These are phyloP conservation scores for Madurella mycetomatis DNA, from an alignment of 2,329 filamentous ascomycete genomes.

Conservation along the genomic window DNA sequence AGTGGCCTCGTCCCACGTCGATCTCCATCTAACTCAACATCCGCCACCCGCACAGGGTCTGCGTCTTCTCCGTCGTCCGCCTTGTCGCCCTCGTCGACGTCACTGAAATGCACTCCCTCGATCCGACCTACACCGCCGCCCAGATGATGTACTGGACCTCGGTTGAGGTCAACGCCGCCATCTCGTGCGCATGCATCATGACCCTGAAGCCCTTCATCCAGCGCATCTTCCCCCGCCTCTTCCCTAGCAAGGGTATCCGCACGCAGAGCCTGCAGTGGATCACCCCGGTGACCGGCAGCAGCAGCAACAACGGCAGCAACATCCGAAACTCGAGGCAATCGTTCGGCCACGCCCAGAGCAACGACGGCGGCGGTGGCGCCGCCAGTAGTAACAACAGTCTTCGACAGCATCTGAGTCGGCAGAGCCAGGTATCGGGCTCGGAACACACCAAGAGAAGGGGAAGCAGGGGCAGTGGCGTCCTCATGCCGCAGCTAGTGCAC, in stretches of 20 bases:
- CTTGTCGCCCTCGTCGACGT: slow-evolving; percentile 28
- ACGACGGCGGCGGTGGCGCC: neutral
- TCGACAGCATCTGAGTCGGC: neutral
- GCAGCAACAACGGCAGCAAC: slow-evolving; percentile 1
- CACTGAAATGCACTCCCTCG: slow-evolving; percentile 13
- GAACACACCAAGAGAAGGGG: neutral
- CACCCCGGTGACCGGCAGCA: slow-evolving; percentile 13
- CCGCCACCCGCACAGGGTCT: slow-evolving; percentile 30
- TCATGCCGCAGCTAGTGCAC: neutral
- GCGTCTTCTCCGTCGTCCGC: slow-evolving; percentile 33
- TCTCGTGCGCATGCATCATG: slow-evolving; percentile 35
- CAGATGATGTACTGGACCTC: slow-evolving; percentile 34
- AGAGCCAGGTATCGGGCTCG: neutral
- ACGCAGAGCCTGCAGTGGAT: slow-evolving; percentile 21
- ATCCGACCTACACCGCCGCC: slow-evolving; percentile 30
- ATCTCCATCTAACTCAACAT: neutral
- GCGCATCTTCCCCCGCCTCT: slow-evolving; percentile 26
- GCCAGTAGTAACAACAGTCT: neutral
- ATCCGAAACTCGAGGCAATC: no score
- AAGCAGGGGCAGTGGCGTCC: neutral
- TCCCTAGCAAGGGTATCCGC: slow-evolving; percentile 8
- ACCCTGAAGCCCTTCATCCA: slow-evolving; percentile 37
- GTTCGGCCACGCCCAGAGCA: neutral
- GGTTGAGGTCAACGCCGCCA: slow-evolving; percentile 35
- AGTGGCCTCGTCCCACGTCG: neutral